These are phyloP conservation scores for Cyberlindnera bimundalis DNA, from an alignment of 805 yeast species.

Conservation along the genomic window DNA sequence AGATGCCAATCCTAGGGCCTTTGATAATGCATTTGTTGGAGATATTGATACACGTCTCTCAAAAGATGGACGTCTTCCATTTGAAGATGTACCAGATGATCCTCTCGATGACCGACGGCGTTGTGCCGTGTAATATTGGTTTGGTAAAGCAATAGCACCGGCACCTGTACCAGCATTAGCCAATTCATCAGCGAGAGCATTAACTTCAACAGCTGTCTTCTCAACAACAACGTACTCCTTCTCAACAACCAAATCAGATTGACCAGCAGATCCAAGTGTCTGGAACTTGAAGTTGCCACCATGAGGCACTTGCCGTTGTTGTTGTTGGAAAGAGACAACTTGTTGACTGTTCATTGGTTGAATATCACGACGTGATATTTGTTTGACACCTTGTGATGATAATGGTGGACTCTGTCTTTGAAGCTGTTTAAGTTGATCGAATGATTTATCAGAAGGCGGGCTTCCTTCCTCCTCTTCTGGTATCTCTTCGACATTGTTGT, in stretches of 20 bases:
- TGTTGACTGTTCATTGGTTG: constrained; percentile 22
- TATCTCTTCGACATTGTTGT: constrained; percentile 15
- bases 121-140: constrained; percentile 17
- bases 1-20: constrained; percentile 84
- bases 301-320: constrained; percentile 12
- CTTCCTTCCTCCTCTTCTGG: constrained; percentile 17
- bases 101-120: constrained; percentile 41
- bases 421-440: constrained; percentile 6
- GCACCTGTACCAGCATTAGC: constrained; percentile 57
- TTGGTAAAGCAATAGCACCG: constrained; percentile 40
- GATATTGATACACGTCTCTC: constrained; percentile 58
- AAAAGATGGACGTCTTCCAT: constrained; percentile 56
- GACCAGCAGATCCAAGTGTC: constrained; percentile 21
- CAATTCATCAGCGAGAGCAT: constrained; percentile 91
- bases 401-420: constrained; percentile 10
- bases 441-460: constrained; percentile 6
- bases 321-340: constrained; percentile 6
- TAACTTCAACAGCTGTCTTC: constrained; percentile 91
- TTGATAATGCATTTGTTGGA: constrained; percentile 85
- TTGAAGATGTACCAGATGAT: constrained; percentile 42
- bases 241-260: constrained; percentile 56
- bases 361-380: constrained; percentile 25
- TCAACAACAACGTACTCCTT: constrained; percentile 93
- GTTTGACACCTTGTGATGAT: constrained; percentile 15
- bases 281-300: constrained; percentile 17